phyloP scores from a whole-genome alignment of 495 filamentous ascomycete species.

The Penicillium coffeae region DNA sequence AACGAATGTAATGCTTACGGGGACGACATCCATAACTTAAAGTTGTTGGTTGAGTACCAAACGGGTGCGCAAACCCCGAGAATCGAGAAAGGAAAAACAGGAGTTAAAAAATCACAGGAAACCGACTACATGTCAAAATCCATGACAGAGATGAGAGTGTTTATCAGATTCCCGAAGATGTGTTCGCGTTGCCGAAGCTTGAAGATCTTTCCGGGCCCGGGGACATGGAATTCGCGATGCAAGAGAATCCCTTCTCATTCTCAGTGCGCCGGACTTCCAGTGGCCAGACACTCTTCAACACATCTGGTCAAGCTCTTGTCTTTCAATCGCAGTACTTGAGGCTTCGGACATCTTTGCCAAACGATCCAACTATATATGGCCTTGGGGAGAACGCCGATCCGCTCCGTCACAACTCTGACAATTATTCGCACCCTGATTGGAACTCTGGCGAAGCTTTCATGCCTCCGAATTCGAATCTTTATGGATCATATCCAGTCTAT shows the following conservation, averaged over 20 bases:
- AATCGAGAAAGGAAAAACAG: neutral
- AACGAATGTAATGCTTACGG: slow-evolving; percentile 51
- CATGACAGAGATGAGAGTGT: slow-evolving; percentile 57
- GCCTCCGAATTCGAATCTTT: slow-evolving; percentile 40
- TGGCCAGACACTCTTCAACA: slow-evolving; percentile 44
- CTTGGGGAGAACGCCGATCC: slow-evolving; percentile 52
- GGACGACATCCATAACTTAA: slow-evolving; percentile 47
- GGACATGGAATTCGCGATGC: slow-evolving; percentile 15
- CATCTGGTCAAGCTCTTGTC: slow-evolving; percentile 44
- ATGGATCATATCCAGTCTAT: slow-evolving; percentile 53
- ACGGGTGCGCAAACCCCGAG: slow-evolving; percentile 21
- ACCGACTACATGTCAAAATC: slow-evolving; percentile 42
- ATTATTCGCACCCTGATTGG: slow-evolving; percentile 54
- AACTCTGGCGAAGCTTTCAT: slow-evolving; percentile 54
- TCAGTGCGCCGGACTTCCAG: slow-evolving; percentile 11
- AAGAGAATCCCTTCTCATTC: slow-evolving; percentile 13
- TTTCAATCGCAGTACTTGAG: slow-evolving; percentile 58
- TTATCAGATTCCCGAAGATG: slow-evolving; percentile 57
- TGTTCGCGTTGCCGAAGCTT: slow-evolving; percentile 43
- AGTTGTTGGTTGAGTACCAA: slow-evolving; percentile 50
- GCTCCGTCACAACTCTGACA: slow-evolving; percentile 41
- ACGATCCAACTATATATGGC: slow-evolving; percentile 55
- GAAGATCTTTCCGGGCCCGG: slow-evolving; percentile 5
- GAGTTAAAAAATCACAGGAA: neutral
- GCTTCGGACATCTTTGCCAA: slow-evolving; percentile 44